Conservation (phyloP, 129 eudicot species). For the Lonicera japonica region DNA sequence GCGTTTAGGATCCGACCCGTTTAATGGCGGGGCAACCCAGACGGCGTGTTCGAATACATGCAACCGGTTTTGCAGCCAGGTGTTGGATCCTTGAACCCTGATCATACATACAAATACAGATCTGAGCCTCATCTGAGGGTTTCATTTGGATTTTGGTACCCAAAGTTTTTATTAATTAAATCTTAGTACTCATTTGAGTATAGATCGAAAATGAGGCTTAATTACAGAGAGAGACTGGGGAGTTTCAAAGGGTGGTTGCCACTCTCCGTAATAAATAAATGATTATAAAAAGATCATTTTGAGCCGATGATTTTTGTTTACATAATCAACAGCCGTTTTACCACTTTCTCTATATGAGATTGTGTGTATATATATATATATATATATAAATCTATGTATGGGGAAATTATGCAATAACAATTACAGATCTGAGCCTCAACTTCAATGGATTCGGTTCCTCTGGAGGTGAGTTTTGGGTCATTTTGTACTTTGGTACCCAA, state of each 20-base stretch:
- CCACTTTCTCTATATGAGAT: background rate
- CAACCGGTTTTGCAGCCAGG: constrained; percentile 40
- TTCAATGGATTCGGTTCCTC: no score
- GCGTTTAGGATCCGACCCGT: constrained; percentile 18
- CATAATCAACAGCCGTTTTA: constrained; percentile 1
- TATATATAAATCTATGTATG: no score
- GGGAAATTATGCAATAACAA: background rate
- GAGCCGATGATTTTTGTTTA: background rate
- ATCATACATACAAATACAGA: constrained; percentile 19
- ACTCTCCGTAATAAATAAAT: background rate
- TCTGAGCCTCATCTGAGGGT: constrained; percentile 27
- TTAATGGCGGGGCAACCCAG: constrained; percentile 40
- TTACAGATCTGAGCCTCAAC: constrained; percentile 9
- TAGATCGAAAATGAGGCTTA: constrained; percentile 5
- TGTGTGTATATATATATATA: no score
- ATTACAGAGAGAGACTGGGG: background rate
- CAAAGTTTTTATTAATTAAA: no score
- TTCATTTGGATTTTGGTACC: no score
- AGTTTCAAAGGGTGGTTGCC: constrained; percentile 8
- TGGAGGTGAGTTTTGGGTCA: no score
- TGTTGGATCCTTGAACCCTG: constrained; percentile 14
- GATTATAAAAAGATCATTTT: background rate
- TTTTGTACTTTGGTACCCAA: no score
- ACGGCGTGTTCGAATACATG: constrained; percentile 15
- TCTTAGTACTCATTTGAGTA: no score